Percentiles rank a stretch among this genome's conserved stretches.
These are phyloP conservation scores for Hansenula lynferdii DNA, from an alignment of 1,139 yeast genomes.

Conservation along the genomic window DNA sequence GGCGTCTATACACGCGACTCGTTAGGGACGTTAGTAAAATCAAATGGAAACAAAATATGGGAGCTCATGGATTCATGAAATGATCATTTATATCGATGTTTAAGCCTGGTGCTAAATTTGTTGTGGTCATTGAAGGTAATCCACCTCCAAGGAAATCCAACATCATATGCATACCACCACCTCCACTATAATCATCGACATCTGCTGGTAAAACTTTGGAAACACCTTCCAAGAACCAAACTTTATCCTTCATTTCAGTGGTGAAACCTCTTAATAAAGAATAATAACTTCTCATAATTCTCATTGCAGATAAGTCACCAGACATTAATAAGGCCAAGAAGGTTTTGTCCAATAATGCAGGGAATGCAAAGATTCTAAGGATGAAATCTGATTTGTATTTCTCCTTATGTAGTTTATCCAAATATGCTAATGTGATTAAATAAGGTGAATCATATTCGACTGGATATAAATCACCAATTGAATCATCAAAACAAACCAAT, in stretches of 20 bases:
- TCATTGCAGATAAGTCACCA: constrained; percentile 83
- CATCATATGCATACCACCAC: constrained; percentile 92
- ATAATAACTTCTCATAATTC: constrained; percentile 86
- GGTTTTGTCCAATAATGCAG: constrained; percentile 80
- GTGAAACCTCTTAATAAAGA: constrained; percentile 76
- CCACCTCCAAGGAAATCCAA: constrained; percentile 80
- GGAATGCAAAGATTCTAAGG: constrained; percentile 85
- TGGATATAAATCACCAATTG: constrained; percentile 81
- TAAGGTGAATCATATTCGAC: constrained; percentile 81
- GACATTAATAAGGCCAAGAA: constrained; percentile 72
- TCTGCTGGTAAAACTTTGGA: constrained; percentile 79
- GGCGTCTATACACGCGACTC: too few relatives aligned
- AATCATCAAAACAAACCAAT: constrained; percentile 81
- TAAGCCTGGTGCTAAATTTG: constrained; percentile 36
- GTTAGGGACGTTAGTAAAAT: too few relatives aligned
- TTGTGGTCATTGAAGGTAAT: constrained; percentile 49
- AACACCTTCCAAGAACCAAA: constrained; percentile 94
- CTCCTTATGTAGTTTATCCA: constrained; percentile 80
- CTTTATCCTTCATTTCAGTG: constrained; percentile 79
- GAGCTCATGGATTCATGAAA: constrained; percentile 23
- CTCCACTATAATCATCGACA: constrained; percentile 80
- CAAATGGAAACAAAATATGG: too few relatives aligned
- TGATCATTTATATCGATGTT: constrained; percentile 36
- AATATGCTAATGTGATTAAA: constrained; percentile 76
- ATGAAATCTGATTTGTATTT: constrained; percentile 82